Conservation (phyloP, 257 asterid genomes). For the Rhazya stricta region DNA sequence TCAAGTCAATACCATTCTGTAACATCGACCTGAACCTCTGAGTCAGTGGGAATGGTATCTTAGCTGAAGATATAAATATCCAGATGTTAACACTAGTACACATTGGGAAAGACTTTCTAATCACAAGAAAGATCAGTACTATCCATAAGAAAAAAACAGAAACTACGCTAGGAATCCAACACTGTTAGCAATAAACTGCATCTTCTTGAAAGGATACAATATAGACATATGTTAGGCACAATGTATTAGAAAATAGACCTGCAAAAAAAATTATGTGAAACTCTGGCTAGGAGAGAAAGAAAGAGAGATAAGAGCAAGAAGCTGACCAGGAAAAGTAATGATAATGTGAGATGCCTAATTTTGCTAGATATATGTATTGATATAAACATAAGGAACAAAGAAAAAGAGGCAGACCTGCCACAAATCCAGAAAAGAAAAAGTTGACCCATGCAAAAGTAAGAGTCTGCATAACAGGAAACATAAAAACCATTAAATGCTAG, state of each 20-base stretch:
- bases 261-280: neutral
- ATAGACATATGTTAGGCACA: neutral
- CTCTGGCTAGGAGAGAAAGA: neutral
- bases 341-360: neutral
- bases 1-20: conserved; percentile 91
- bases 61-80: conserved; percentile 48
- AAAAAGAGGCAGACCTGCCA: conserved; percentile 61
- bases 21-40: conserved; percentile 95
- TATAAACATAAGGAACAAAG: conserved; percentile 14
- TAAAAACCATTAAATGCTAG: conserved; percentile 15
- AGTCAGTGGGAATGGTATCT: conserved; percentile 89
- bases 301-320: neutral
- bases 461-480: conserved; percentile 49
- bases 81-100: conserved; percentile 19
- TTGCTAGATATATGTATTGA: conserved; percentile 1
- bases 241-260: neutral
- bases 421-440: conserved; percentile 97
- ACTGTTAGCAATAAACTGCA: neutral
- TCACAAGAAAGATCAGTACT: neutral
- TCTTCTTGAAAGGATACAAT: neutral
- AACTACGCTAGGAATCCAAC: neutral
- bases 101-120: neutral
- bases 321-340: neutral
- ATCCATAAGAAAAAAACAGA: conserved; percentile 2
- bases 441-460: conserved; percentile 96